Percentiles rank a stretch among this genome's conserved stretches.
These are phyloP conservation scores for Cadophora sp. DNA, from an alignment of 2,329 filamentous ascomycete species.

Conservation along the genomic window DNA sequence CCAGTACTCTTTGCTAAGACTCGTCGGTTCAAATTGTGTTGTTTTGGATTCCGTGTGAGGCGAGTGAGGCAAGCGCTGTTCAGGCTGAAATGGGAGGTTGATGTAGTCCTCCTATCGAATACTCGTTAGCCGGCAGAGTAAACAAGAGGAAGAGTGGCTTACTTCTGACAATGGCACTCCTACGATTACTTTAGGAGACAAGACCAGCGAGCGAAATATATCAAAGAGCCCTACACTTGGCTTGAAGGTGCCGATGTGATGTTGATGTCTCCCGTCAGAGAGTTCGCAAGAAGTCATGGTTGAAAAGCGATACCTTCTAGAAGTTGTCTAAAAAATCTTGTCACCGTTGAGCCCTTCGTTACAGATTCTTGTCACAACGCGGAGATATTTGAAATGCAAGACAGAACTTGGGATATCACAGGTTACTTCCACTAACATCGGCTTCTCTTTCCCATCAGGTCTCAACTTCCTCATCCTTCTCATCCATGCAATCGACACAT, in stretches of 20 bases:
- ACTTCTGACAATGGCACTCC: not conserved
- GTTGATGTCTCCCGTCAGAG: slow-evolving; percentile 8
- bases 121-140: not conserved
- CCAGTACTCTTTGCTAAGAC: not conserved
- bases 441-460: not conserved
- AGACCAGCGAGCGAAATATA: not conserved
- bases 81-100: slow-evolving; percentile 7
- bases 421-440: not conserved
- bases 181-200: not conserved
- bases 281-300: slow-evolving; percentile 11
- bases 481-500: not conserved
- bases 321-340: not conserved
- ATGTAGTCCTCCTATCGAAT: not conserved
- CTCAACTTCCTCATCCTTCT: not conserved
- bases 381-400: not conserved
- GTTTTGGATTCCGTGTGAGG: not conserved
- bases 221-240: slow-evolving; percentile 9
- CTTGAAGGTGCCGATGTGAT: slow-evolving; percentile 17
- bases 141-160: not conserved
- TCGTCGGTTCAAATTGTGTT: not conserved
- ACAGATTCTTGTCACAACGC: not conserved
- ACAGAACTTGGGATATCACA: not conserved
- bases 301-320: not conserved
- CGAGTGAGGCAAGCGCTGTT: not conserved
- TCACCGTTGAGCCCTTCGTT: not conserved